Evolutionary conservation across 192 early-diverging fungal genomes (phyloP), one percentile per base, ranked within the genome.

Genomic region (Coemansia sp.): DNA sequence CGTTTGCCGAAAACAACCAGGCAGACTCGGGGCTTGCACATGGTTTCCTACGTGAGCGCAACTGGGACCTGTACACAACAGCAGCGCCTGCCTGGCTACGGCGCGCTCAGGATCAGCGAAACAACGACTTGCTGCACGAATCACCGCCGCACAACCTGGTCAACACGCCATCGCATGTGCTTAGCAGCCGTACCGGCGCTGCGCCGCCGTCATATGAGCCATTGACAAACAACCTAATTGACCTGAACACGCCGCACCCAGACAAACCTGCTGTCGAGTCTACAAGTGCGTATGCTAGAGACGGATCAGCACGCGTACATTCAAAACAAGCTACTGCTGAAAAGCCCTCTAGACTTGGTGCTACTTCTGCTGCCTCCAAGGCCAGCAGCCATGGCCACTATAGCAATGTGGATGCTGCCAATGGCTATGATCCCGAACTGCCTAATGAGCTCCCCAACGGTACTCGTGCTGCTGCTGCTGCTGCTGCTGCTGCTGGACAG

Each of bases 11-110:
- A 31, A 31, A 60, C 16, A 39, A 40, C 23, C 48, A 52, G 30
- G 40, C 53, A 17, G 28, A 20, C 40, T 17, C 43, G 20, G 40
- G 28, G 37, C 43, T 63, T 43, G 41, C 56, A 11, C 50, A 51
- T 46, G 67, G 60, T 14, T 58, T 70, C 40, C 28, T 70, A 40
- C 67, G 67, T 31, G 55, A 70, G 36, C 50, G 67, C 4, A 43
- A 53, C 56, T 70, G 67, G 67, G 52, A 40, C 17, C 43, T 11
- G 20, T 11, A 51, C 31, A 55, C 56, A 23, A 46, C 45, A 39
- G 16, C 17, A 3, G 56, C 45, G 21, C 67, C 67, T 21, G 46
- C 43, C 30, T 70, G 67, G 67, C 26, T 70, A 26, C 56, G 46
- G 36, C 49, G 39, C 10, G 32, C 51, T 3, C 59, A 62, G 37